Percentiles rank a stretch among this genome's conserved stretches.
Conservation (phyloP, 768 basidiomycete genomes). For the Suillus clintonianus region DNA sequence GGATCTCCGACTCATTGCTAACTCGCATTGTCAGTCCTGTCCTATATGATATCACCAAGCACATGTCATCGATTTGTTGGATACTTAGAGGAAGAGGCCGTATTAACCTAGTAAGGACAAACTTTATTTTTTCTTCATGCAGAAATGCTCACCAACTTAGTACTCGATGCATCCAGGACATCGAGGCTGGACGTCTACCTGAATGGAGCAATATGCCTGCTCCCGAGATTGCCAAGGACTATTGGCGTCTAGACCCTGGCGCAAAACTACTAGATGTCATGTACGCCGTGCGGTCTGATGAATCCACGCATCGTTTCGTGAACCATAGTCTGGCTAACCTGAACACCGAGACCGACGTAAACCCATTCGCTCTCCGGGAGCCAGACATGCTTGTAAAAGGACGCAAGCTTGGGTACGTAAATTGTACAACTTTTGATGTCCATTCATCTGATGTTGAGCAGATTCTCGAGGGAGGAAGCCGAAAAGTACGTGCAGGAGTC, state of each 20-base stretch:
- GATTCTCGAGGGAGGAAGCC: slow-evolving; percentile 69
- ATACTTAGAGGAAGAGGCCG: slow-evolving; percentile 93
- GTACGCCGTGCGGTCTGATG: slow-evolving; percentile 91
- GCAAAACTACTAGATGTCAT: slow-evolving; percentile 87
- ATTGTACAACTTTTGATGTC: slow-evolving; percentile 2
- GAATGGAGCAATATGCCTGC: slow-evolving; percentile 78
- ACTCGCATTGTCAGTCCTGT: slow-evolving; percentile 51
- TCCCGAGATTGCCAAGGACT: slow-evolving; percentile 90
- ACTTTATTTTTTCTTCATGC: slow-evolving; percentile 12
- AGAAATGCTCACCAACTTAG: slow-evolving; percentile 37
- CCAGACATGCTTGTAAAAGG: slow-evolving; percentile 88
- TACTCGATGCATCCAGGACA: slow-evolving; percentile 80
- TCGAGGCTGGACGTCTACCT: slow-evolving; percentile 80
- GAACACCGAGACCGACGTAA: slow-evolving; percentile 73
- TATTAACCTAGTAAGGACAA: slow-evolving; percentile 76
- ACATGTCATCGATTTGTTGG: slow-evolving; percentile 91
- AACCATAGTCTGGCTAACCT: slow-evolving; percentile 95
- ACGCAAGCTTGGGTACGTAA: slow-evolving; percentile 64
- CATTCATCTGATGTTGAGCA: slow-evolving; percentile 24
- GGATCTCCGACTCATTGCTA: slow-evolving; percentile 13
- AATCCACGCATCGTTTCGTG: slow-evolving; percentile 91
- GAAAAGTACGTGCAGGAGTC: slow-evolving; percentile 66
- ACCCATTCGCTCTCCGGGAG: slow-evolving; percentile 87
- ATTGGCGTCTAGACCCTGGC: slow-evolving; percentile 78
- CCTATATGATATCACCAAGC: slow-evolving; percentile 75